A percentile compares a stretch with the other conserved stretches of the same genome.
Evolutionary conservation across 208 protist species (phyloP).

Genomic region (Entamoeba moshkovskii): DNA sequence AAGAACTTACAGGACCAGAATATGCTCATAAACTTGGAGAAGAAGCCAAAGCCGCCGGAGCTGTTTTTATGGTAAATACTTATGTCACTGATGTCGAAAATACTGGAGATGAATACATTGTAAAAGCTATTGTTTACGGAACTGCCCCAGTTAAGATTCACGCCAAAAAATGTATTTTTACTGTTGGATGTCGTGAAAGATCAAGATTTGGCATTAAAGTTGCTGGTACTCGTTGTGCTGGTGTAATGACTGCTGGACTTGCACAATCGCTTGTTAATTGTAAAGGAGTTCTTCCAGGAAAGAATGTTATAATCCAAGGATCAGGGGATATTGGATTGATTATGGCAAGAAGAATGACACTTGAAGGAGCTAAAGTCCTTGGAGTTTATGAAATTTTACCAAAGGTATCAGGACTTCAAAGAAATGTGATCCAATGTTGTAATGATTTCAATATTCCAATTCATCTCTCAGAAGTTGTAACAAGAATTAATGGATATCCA

Average conservation of each 20-base stretch:
- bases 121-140: not conserved
- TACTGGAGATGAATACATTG: not conserved
- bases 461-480: not conserved
- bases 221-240: slow-evolving; percentile 12
- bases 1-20: slow-evolving; percentile 24
- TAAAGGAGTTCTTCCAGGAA: slow-evolving; percentile 13
- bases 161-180: not conserved
- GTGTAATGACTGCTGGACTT: slow-evolving; percentile 21
- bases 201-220: not conserved
- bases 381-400: slow-evolving; percentile 19
- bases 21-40: slow-evolving; percentile 12
- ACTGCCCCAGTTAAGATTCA: not conserved
- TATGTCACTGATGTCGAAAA: slow-evolving; percentile 7
- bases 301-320: slow-evolving; percentile 18
- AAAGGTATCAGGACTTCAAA: not conserved
- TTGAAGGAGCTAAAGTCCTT: slow-evolving; percentile 20
- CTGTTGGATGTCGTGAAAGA: slow-evolving; percentile 15
- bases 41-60: not conserved
- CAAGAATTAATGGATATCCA: slow-evolving; percentile 8
- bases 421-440: slow-evolving; percentile 6
- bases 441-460: slow-evolving; percentile 25
- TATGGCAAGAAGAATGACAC: slow-evolving; percentile 13
- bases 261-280: slow-evolving; percentile 13
- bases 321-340: slow-evolving; percentile 26
- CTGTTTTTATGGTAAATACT: not conserved